Percentiles rank a stretch among this genome's conserved stretches.
These are phyloP conservation scores for Diversispora epigaea DNA, from an alignment of 192 early-diverging fungal genomes.

Conservation along the genomic window DNA sequence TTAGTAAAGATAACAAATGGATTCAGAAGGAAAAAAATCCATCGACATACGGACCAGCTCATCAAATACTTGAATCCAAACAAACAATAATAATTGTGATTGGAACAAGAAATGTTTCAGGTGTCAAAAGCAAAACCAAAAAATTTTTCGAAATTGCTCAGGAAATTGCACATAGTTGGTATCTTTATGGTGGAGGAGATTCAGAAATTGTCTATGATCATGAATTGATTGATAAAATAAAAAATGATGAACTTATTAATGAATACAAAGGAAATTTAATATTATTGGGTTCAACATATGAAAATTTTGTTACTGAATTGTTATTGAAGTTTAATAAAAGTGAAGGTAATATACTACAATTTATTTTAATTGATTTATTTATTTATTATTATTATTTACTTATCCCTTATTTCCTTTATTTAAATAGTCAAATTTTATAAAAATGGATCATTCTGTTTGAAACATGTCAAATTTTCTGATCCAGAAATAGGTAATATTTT, in stretches of 20 bases:
- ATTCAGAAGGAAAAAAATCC: slow-evolving; percentile 49
- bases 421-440: slow-evolving; percentile 46
- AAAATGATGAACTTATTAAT: slow-evolving; percentile 26
- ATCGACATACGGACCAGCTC: slow-evolving; percentile 66
- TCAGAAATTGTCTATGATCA: slow-evolving; percentile 57
- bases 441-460: slow-evolving; percentile 46
- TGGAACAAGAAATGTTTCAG: neutral
- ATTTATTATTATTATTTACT: neutral
- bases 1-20: slow-evolving; percentile 31
- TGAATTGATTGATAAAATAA: neutral
- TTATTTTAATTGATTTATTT: neutral
- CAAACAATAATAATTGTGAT: slow-evolving; percentile 56
- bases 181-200: slow-evolving; percentile 61
- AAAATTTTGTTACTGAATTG: slow-evolving; percentile 53
- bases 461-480: slow-evolving; percentile 41
- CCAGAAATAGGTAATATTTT: slow-evolving; percentile 49
- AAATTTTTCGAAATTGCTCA: slow-evolving; percentile 1
- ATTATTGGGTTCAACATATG: slow-evolving; percentile 58
- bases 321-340: slow-evolving; percentile 35
- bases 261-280: slow-evolving; percentile 51
- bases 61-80: slow-evolving; percentile 41
- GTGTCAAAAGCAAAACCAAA: neutral
- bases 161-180: slow-evolving; percentile 61
- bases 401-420: neutral
- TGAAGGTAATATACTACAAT: slow-evolving; percentile 45